A percentile compares a stretch with the other conserved stretches of the same genome.
Evolutionary conservation across 2,329 filamentous ascomycete species (phyloP).

Genomic region (Verticillium albo-atrum): DNA sequence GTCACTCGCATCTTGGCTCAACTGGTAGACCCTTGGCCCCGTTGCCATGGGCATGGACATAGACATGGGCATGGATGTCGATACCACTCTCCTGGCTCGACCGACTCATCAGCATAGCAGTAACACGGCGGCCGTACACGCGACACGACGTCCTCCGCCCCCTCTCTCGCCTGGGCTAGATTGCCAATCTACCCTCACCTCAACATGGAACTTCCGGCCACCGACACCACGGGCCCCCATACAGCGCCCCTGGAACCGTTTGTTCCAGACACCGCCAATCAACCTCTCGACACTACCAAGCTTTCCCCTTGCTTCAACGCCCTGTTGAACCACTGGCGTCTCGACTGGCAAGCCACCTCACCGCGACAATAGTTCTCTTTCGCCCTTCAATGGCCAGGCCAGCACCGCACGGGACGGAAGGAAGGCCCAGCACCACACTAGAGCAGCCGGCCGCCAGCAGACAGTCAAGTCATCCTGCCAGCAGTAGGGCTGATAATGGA

Average conservation of each 20-base stretch:
- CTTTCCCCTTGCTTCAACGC: neutral
- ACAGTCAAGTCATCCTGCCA: neutral
- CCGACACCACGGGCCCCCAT: neutral
- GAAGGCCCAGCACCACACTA: neutral
- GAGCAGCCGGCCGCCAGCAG: neutral
- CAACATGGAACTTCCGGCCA: neutral
- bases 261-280: neutral
- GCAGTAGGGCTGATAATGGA: neutral
- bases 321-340: neutral
- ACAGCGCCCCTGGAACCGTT: neutral
- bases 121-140: too few species aligned
- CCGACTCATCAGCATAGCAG: too few species aligned
- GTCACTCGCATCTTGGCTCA: too few species aligned
- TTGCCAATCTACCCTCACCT: neutral
- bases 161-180: neutral
- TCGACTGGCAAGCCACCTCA: neutral
- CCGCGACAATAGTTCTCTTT: neutral
- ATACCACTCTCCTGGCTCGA: too few species aligned
- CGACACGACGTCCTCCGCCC: neutral
- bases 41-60: too few species aligned
- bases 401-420: neutral
- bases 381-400: neutral
- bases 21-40: too few species aligned
- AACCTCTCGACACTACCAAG: neutral
- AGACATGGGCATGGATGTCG: too few species aligned